phyloP scores from a whole-genome alignment of 768 basidiomycete genomes.

The Sporobolomyces roseus region DNA sequence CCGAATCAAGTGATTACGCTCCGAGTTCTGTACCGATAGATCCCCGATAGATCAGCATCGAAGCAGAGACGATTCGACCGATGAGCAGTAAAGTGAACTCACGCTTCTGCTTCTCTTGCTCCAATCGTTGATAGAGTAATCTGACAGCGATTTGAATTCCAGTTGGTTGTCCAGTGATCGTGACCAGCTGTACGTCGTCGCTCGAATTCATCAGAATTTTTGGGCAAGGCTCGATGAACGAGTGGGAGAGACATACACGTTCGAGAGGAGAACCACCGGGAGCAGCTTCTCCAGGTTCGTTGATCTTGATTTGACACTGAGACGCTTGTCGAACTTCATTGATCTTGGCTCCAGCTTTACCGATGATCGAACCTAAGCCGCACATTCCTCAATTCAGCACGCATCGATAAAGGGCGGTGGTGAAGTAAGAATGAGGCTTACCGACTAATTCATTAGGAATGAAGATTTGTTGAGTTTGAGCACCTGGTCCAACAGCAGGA shows the following conservation, averaged over 20 bases:
- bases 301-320: slow-evolving; percentile 94
- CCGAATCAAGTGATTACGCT: no score
- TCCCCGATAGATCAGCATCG: no score
- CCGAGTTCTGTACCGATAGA: not conserved
- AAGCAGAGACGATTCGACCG: no score
- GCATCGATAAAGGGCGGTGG: not conserved
- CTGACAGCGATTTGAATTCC: slow-evolving; percentile 97
- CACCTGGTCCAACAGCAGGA: slow-evolving; percentile 51
- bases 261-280: slow-evolving; percentile 47
- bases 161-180: slow-evolving; percentile 89
- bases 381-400: not conserved
- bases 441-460: slow-evolving; percentile 95
- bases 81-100: slow-evolving; percentile 1
- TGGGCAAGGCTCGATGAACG: not conserved
- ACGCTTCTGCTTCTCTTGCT: slow-evolving; percentile 40
- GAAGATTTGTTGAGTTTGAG: slow-evolving; percentile 93
- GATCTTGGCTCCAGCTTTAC: slow-evolving; percentile 96
- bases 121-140: slow-evolving; percentile 54
- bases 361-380: slow-evolving; percentile 71
- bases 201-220: no score
- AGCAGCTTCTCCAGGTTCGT: slow-evolving; percentile 77
- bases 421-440: slow-evolving; percentile 29
- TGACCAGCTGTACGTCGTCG: slow-evolving; percentile 68
- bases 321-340: slow-evolving; percentile 81
- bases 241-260: slow-evolving; percentile 16